Conservation (phyloP, 2,329 filamentous ascomycete species). For the Oidium heveae region DNA sequence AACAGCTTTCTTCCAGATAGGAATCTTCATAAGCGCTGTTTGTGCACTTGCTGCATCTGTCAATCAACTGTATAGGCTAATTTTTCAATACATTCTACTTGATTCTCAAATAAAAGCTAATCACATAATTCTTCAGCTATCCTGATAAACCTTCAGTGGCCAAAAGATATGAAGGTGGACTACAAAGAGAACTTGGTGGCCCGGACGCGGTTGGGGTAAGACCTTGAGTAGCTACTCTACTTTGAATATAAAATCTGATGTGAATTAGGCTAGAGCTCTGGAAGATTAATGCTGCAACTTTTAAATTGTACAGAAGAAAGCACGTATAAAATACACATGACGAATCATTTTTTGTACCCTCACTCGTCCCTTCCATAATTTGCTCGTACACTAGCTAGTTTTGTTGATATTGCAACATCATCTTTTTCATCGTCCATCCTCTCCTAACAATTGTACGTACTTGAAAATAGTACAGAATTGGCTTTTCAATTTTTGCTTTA, state of each 20-base stretch:
- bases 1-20: conserved; percentile 44
- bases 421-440: not conserved
- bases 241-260: conserved; percentile 5
- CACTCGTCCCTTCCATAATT: not conserved
- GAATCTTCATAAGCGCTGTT: conserved; percentile 37
- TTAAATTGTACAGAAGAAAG: not conserved
- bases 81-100: not conserved
- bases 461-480: not conserved
- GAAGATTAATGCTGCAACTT: conserved; percentile 19
- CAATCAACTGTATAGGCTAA: conserved; percentile 24
- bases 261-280: conserved; percentile 24
- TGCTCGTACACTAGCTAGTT: not conserved
- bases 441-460: not conserved
- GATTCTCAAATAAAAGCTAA: not conserved
- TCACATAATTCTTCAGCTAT: conserved; percentile 14
- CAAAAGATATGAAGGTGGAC: conserved; percentile 43
- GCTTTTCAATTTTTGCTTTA: not conserved
- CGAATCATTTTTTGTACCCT: not conserved
- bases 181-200: conserved; percentile 47
- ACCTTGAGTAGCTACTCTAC: conserved; percentile 5
- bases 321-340: not conserved
- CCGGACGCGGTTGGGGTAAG: conserved; percentile 39
- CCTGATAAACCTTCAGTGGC: conserved; percentile 47
- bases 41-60: conserved; percentile 42
- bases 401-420: not conserved